Conservation (phyloP, 2,329 filamentous ascomycete species). For the Penicillium sp. region DNA sequence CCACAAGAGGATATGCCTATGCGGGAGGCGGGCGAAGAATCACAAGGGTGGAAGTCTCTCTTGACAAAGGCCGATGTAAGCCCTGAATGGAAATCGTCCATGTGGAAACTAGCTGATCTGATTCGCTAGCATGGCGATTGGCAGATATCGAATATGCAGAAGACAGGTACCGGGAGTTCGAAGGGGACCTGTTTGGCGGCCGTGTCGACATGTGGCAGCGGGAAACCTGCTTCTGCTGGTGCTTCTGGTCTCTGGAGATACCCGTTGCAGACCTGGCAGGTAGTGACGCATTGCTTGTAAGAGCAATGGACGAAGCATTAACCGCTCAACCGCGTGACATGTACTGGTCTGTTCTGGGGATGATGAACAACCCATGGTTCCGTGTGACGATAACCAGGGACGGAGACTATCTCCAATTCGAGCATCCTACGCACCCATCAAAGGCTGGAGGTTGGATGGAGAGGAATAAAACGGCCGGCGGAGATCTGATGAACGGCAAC, state of each 20-base stretch:
- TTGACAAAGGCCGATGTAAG: constrained; percentile 67
- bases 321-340: constrained; percentile 83
- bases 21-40: constrained; percentile 78
- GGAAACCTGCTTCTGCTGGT: constrained; percentile 84
- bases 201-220: constrained; percentile 73
- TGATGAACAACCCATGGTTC: constrained; percentile 99
- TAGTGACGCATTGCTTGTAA: constrained; percentile 68
- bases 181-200: constrained; percentile 65
- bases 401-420: constrained; percentile 61
- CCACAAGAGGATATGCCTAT: constrained; percentile 76
- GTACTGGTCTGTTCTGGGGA: constrained; percentile 92
- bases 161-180: constrained; percentile 67
- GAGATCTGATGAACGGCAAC: constrained; percentile 70
- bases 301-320: constrained; percentile 87
- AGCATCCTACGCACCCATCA: constrained; percentile 80
- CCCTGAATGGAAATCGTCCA: too few species aligned
- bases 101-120: neutral
- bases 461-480: constrained; percentile 72
- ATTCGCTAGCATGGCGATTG: constrained; percentile 59
- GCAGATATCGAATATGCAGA: constrained; percentile 76
- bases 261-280: constrained; percentile 55
- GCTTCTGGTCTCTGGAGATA: constrained; percentile 76
- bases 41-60: constrained; percentile 72
- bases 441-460: constrained; percentile 91
- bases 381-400: constrained; percentile 70